Percentiles rank a stretch among this genome's conserved stretches.
These are phyloP conservation scores for Candida neerlandica DNA, from an alignment of 1,139 yeast species.

Conservation along the genomic window DNA sequence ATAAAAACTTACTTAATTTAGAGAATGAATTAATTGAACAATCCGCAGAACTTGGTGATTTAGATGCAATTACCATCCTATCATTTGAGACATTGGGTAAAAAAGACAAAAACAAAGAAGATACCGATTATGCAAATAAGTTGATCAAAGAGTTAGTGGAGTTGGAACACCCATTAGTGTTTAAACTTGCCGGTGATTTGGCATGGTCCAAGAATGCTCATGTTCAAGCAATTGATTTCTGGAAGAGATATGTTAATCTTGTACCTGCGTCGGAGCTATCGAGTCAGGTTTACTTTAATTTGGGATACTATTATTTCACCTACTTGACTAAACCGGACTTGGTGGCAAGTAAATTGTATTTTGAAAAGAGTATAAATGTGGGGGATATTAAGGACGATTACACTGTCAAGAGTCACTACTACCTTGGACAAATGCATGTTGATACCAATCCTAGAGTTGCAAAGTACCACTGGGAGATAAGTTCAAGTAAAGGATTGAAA, in stretches of 20 bases:
- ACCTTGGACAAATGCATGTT: constrained; percentile 70
- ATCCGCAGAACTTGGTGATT: constrained; percentile 82
- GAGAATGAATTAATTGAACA: constrained; percentile 74
- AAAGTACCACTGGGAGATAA: constrained; percentile 69
- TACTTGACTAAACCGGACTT: constrained; percentile 50
- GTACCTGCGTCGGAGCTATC: constrained; percentile 62
- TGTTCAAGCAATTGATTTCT: constrained; percentile 59
- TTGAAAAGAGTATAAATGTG: constrained; percentile 60
- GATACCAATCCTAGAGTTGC: constrained; percentile 56
- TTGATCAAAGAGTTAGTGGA: constrained; percentile 65
- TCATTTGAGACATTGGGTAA: constrained; percentile 59
- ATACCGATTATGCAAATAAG: constrained; percentile 60
- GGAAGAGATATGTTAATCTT: constrained; percentile 56
- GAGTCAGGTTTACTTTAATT: constrained; percentile 70
- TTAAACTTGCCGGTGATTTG: constrained; percentile 74
- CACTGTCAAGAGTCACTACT: constrained; percentile 71
- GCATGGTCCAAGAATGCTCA: constrained; percentile 51
- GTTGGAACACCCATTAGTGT: constrained; percentile 66
- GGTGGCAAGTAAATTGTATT: constrained; percentile 52
- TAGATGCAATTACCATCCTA: constrained; percentile 75
- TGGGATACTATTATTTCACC: constrained; percentile 65
- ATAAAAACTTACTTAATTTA: constrained; percentile 55
- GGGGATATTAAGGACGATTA: constrained; percentile 61
- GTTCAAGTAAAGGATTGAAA: constrained; percentile 74
- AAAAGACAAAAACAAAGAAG: constrained; percentile 44